Evolutionary conservation across 2,329 filamentous ascomycete species (phyloP).

Genomic region (Cladobotryum mycophilum): DNA sequence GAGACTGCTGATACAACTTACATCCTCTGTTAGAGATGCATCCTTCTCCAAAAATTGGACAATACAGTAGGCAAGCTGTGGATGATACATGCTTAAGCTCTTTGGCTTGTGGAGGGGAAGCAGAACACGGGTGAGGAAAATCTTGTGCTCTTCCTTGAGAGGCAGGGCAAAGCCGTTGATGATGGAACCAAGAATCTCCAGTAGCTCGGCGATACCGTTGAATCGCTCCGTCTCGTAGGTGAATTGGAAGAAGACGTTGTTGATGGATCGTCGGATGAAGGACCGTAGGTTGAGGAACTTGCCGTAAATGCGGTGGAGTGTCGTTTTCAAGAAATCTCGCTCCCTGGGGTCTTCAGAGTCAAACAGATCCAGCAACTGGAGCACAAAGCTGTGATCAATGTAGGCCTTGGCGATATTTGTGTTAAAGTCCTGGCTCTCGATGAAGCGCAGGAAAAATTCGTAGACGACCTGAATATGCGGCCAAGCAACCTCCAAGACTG

Average conservation of each 20-base stretch:
- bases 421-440: slow-evolving; percentile 99
- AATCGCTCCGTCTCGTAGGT: slow-evolving; percentile 98
- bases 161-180: slow-evolving; percentile 98
- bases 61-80: slow-evolving; percentile 96
- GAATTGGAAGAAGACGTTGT: slow-evolving; percentile 99
- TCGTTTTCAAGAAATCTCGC: slow-evolving; percentile 96
- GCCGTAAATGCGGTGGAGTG: slow-evolving; percentile 93
- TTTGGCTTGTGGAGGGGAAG: slow-evolving; percentile 97
- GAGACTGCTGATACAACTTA: slow-evolving; percentile 36
- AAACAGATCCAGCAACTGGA: slow-evolving; percentile 94
- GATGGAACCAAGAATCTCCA: slow-evolving; percentile 96
- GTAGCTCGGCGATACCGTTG: slow-evolving; percentile 92
- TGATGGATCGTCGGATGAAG: slow-evolving; percentile 96
- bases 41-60: slow-evolving; percentile 99
- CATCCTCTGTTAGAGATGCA: slow-evolving; percentile 92
- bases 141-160: slow-evolving; percentile 96
- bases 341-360: slow-evolving; percentile 97
- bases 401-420: slow-evolving; percentile 99
- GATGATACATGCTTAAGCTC: slow-evolving; percentile 99
- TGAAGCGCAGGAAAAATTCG: slow-evolving; percentile 98
- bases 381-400: slow-evolving; percentile 95
- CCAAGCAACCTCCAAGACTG: slow-evolving; percentile 96
- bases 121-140: slow-evolving; percentile 89
- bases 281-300: slow-evolving; percentile 98
- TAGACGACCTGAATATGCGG: slow-evolving; percentile 99